Evolutionary conservation across 1,284 basidiomycete species (phyloP), one percentile per base, ranked within the genome.

Genomic region (Cryptococcus deneoformans): DNA sequence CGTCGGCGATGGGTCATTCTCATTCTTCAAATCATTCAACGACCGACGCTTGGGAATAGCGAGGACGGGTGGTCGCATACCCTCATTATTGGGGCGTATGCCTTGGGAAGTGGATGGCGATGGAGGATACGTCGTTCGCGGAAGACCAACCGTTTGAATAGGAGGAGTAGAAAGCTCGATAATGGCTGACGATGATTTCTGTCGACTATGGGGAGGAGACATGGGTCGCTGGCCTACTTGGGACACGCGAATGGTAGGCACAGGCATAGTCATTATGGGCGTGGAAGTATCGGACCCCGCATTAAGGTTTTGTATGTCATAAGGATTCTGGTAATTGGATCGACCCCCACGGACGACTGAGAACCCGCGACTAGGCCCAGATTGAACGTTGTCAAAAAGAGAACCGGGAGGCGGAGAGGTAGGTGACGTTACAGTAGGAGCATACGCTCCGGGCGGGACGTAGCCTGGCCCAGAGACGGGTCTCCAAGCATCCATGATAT

Each of bases 291-390:
- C 9, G 6, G 29, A 29, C 4, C 42, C 51, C 8, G 35, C 46
- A 29, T 29, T 29, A 5, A 29, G 29, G 34, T 40, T 46, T 36
- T 46, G 48, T 16, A 51, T 34, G n/a, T 67, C 60, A 45, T 71
- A 71, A 10, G 69, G 69, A 52, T 68, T 65, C 38, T 63, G 48
- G 29, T 56, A 59, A 54, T 71, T 67, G 8, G 77, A 71, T 56
- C 68, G 51, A 35, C 77, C 73, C 5, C 77, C 77, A 46, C 75
- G 52, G 9, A 77, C 59, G 9, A 76, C 70, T 0, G 75, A 73
- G 57, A 78, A 77, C 5, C 71, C 68, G 10, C 68, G 56, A 9
- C 50, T 58, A 6, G 69, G 66, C 24, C 29, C 16, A 24, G 54
- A 35, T 11, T 52, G 51, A 6, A 49, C 20, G 42, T 38, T 51